Base-by-base conservation (phyloP, 345 rosid species). In the Gossypium mustelinum region DNA sequence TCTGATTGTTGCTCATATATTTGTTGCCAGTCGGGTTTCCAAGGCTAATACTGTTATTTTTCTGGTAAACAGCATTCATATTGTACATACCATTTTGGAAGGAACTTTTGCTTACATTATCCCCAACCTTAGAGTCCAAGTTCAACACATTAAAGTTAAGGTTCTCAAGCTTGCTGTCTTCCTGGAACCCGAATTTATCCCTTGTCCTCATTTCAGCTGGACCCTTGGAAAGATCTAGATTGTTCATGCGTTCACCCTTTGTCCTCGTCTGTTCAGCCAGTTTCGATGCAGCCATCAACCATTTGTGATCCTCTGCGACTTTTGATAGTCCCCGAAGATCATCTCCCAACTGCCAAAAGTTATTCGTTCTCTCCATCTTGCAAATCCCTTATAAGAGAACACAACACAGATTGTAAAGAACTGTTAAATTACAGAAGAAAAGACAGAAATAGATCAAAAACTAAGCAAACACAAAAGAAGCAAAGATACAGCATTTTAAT, bases 291-390 rank as follows among this genome's bases (percentile, higher is more conserved):
- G 85, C 99, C 81, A 92, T 80, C 17, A 87, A 73, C 99, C 99
- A 95, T 59, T 92, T 83, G 62, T 88, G 92, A 81, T 95, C 99
- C 85, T 95, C 98, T 2, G 94, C 71, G 54, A 81, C 91, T 86
- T 86, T 91, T 4, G 93, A 82, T 73, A 91, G 98, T 70, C 97
- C 98, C 75, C 99, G 89, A 22, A 95, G 94, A 81, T 95, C 98
- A 80, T 95, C 99, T 17, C 97, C 99, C 79, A 95, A 73, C 72
- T 93, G 94, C 98, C 99, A 95, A 81, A 89, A 93, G 88, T 91
- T 93, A 29, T 78, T 82, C 81, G 87, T 76, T 78, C 14, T 83
- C 68, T 86, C 92, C 89, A 87, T 90, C 79, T 81, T 83, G 81
- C 85, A 74, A 80, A 72, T 57, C 80, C 79, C 76, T 75, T 57